Base-by-base conservation (phyloP, 805 yeast genomes). In the Candida railenensis region DNA sequence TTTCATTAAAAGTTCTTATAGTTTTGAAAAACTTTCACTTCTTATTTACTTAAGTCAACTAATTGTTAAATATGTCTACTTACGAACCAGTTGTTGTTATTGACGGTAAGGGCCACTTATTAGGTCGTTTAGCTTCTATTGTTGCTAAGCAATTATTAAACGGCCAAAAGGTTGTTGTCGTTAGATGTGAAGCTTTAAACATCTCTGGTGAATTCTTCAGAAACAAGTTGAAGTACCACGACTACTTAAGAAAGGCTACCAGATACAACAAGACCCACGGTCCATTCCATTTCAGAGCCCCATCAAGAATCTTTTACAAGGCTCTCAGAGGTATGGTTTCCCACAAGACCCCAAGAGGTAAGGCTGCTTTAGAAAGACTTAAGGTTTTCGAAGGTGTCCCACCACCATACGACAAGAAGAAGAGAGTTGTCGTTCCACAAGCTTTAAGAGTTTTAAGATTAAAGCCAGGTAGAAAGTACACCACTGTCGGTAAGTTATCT, bases 231-330 rank as follows among this genome's bases (percentile, higher is more conserved):
- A 94, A 94, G 88, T 94, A 90, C 94, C 97, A 91, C 80, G 99
- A 95, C 76, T 94, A 91, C 90, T 87, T 94, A 79, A 91, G 99
- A 86, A 94, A 94, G 86, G 88, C 95, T 68, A 91, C 99, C 73
- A 87, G 96, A 81, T 94, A 77, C 91, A 94, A 94, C 96, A 90
- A 90, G 82, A 86, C 83, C 70, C 87, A 90, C 77, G 99, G 99
- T 82, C 98, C 98, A 71, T 94, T 92, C 97, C 99, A 94, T 78
- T 94, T 94, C 96, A 94, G 98, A 81, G 99, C 99, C 57, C 99
- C 99, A 77, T 91, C 98, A 57, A 90, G 98, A 82, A 92, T 94
- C 80, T 90, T 94, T 80, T 91, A 91, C 95, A 94, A 94, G 87
- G 97, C 99, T 71, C 78, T 94, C 75, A 88, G 96, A 76, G 99